Base-by-base conservation (phyloP, 2,329 filamentous ascomycete genomes). In the Onygenales sp. region DNA sequence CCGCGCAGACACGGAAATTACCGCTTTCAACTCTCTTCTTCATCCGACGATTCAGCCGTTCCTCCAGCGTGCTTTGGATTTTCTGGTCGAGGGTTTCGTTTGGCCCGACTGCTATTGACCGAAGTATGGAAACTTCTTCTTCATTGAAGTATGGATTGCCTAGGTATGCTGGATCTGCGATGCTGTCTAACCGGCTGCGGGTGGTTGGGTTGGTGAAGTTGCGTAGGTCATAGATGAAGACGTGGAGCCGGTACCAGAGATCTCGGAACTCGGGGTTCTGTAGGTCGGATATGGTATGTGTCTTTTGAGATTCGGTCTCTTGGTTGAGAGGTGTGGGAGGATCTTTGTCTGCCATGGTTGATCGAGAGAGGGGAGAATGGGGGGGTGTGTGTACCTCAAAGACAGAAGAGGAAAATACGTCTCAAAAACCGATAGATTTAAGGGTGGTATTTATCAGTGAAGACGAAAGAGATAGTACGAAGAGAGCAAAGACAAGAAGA, bases 1-100 rank as follows among this genome's bases (percentile, higher is more conserved):
- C 66, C n/a, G 67, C 62, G 49, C 65, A 69, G n/a, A 68, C 57
- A 1, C 64, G 55, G 54, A 61, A 68, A 46, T 69, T 64, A 0
- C 57, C 57, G 7, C 58, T 66, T 14, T 64, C 60, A 6, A 58
- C 54, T 1, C 65, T 55, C 54, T 66, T 67, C 52, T 67, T 65
- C 35, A 62, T 62, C 9, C 65, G 55, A 14, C 62, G 57, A 47
- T 64, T 56, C 14, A 67, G 42, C 8, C 63, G 53, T 41, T 64
- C 56, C 3, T 57, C 38, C 13, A 64, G 52, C 1, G 54, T 59
- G 31, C 59, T 55, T 52, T 62, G 42, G 2, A 66, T 58, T 4
- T 55, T 13, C 5, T 55, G 47, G 10, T 53, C 49, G 2, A 66
- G 39, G 3, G 59, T 60, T 36, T 61, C 59, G 9, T 43, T 56